Percentiles rank a stretch among this genome's conserved stretches.
phyloP scores from a whole-genome alignment of 2,329 filamentous ascomycete genomes.

The Xylaria arbuscula region DNA sequence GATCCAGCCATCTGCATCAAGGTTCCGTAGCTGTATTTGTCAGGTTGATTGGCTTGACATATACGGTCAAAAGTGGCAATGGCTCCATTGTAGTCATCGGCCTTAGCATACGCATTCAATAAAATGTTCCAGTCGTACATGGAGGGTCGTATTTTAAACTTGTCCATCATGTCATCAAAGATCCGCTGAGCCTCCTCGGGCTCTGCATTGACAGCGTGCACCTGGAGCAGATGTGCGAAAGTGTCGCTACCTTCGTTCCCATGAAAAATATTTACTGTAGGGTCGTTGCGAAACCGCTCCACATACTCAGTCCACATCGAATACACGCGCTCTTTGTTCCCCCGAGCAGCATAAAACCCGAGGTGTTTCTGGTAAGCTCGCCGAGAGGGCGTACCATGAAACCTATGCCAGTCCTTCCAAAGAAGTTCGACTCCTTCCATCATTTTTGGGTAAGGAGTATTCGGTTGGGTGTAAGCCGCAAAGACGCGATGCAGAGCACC shows the following conservation, averaged over 20 bases:
- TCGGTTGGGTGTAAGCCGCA: slow-evolving; percentile 45
- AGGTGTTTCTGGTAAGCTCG: slow-evolving; percentile 62
- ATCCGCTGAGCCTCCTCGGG: slow-evolving; percentile 66
- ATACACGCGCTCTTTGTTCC: slow-evolving; percentile 59
- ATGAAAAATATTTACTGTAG: slow-evolving; percentile 49
- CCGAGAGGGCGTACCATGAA: slow-evolving; percentile 54
- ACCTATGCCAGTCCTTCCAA: slow-evolving; percentile 61
- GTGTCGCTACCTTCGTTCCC: slow-evolving; percentile 51
- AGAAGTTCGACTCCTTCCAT: slow-evolving; percentile 58
- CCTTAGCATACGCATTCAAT: slow-evolving; percentile 75
- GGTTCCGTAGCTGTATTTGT: slow-evolving; percentile 74
- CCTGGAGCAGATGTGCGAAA: slow-evolving; percentile 73
- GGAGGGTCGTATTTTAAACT: slow-evolving; percentile 68
- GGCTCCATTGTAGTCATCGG: slow-evolving; percentile 74
- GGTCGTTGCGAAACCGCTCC: slow-evolving; percentile 48
- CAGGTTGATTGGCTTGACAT: slow-evolving; percentile 61
- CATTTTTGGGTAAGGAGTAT: slow-evolving; percentile 53
- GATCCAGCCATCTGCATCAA: slow-evolving; percentile 78
- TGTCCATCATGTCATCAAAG: slow-evolving; percentile 69
- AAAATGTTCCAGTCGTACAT: slow-evolving; percentile 79
- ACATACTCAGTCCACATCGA: slow-evolving; percentile 60
- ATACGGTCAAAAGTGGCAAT: slow-evolving; percentile 73
- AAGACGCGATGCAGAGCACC: slow-evolving; percentile 59
- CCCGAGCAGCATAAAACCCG: slow-evolving; percentile 60
- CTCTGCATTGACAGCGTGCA: slow-evolving; percentile 76